These are phyloP conservation scores for Hypoxylon sp. DNA, from an alignment of 2,329 filamentous ascomycete species.

Conservation along the genomic window DNA sequence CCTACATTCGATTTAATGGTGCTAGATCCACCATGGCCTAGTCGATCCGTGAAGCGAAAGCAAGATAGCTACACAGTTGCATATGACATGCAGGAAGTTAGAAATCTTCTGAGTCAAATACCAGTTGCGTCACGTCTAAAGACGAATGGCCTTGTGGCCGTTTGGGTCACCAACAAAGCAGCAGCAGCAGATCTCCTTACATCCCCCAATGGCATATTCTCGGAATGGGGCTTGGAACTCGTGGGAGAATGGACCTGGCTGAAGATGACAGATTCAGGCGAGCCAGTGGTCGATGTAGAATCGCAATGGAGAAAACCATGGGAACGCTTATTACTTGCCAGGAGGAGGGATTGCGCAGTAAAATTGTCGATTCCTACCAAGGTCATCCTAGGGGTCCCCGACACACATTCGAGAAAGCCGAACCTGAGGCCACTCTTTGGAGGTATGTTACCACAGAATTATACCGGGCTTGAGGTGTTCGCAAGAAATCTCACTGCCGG, in stretches of 20 bases:
- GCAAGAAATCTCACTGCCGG: slow-evolving; percentile 78
- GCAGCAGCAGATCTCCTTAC: slow-evolving; percentile 67
- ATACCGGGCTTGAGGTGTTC: slow-evolving; percentile 78
- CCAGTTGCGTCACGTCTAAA: slow-evolving; percentile 68
- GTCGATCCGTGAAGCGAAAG: slow-evolving; percentile 76
- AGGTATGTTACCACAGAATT: slow-evolving; percentile 62
- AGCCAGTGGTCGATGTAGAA: slow-evolving; percentile 71
- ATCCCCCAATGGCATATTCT: slow-evolving; percentile 69
- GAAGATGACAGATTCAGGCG: slow-evolving; percentile 74
- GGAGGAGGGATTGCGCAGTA: slow-evolving; percentile 53
- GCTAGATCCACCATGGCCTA: slow-evolving; percentile 85
- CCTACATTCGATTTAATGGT: slow-evolving; percentile 74
- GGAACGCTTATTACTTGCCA: slow-evolving; percentile 76
- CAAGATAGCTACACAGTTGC: slow-evolving; percentile 62
- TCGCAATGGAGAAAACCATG: slow-evolving; percentile 79
- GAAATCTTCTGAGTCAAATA: slow-evolving; percentile 63
- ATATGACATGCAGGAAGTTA: slow-evolving; percentile 59
- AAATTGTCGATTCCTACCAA: slow-evolving; percentile 57
- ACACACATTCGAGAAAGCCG: slow-evolving; percentile 83
- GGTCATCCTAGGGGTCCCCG: slow-evolving; percentile 76
- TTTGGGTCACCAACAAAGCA: slow-evolving; percentile 84
- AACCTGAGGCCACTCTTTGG: slow-evolving; percentile 73
- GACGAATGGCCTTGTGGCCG: slow-evolving; percentile 68
- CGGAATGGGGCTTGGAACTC: slow-evolving; percentile 73
- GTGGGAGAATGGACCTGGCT: slow-evolving; percentile 83